Conservation (phyloP, 2,329 filamentous ascomycete species). For the Diaporthe caulivora region DNA sequence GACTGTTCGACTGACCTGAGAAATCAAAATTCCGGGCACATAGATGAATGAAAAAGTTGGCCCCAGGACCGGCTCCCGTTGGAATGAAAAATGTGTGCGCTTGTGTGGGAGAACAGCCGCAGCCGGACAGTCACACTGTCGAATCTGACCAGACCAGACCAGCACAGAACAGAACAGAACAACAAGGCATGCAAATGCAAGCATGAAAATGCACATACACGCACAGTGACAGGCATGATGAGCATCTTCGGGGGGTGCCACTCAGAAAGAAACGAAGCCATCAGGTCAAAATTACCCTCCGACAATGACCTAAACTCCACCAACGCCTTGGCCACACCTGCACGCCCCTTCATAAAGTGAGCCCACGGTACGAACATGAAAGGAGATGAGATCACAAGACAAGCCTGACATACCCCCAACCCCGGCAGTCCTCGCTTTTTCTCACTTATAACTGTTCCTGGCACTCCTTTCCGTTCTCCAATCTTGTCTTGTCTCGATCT, state of each 20-base stretch:
- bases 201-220: conserved; percentile 32
- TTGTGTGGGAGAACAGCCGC: conserved; percentile 1
- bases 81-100: conserved; percentile 16
- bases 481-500: too few species aligned
- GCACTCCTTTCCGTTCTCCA: not conserved
- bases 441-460: not conserved
- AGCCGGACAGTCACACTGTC: not conserved
- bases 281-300: conserved; percentile 22
- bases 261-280: not conserved
- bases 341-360: conserved; percentile 8
- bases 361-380: not conserved
- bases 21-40: not conserved
- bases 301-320: conserved; percentile 26
- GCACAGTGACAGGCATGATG: not conserved
- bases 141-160: not conserved
- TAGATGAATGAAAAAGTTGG: not conserved
- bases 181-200: conserved; percentile 7
- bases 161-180: not conserved
- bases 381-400: conserved; percentile 7
- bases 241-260: not conserved
- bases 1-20: not conserved
- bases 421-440: not conserved
- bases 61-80: not conserved
- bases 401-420: not conserved
- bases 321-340: conserved; percentile 17